These are phyloP conservation scores for Lepiota venenata DNA, from an alignment of 768 basidiomycete species.

Conservation along the genomic window DNA sequence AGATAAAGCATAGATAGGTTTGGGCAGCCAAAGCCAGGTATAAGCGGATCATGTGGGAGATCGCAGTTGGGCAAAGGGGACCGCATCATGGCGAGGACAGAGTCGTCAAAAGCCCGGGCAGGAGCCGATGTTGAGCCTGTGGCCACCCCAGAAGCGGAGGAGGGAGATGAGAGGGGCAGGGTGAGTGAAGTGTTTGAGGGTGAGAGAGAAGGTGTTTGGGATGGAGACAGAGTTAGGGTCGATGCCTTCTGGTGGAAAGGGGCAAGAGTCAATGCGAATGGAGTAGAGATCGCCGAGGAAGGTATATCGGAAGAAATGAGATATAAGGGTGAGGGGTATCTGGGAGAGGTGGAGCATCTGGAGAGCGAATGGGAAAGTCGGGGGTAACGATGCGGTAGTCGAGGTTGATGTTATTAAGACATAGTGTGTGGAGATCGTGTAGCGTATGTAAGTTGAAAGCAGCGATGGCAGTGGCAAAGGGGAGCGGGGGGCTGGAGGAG, in stretches of 20 bases:
- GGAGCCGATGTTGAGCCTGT: background rate
- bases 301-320: constrained; percentile 2
- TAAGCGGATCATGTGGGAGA: background rate
- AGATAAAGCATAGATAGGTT: background rate
- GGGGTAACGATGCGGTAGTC: background rate
- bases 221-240: background rate
- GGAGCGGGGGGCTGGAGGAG: background rate
- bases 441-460: background rate
- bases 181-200: background rate
- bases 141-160: background rate
- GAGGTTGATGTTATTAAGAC: background rate
- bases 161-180: background rate
- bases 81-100: constrained; percentile 1
- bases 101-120: constrained; percentile 8
- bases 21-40: background rate
- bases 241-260: background rate
- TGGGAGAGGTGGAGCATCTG: constrained; percentile 1
- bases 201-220: constrained; percentile 1
- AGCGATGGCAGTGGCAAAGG: background rate
- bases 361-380: background rate
- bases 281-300: constrained; percentile 3
- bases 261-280: constrained; percentile 4
- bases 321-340: background rate
- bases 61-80: background rate
- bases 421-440: background rate